phyloP scores from a whole-genome alignment of 1,139 yeast genomes.

The Candida glucosophila region DNA sequence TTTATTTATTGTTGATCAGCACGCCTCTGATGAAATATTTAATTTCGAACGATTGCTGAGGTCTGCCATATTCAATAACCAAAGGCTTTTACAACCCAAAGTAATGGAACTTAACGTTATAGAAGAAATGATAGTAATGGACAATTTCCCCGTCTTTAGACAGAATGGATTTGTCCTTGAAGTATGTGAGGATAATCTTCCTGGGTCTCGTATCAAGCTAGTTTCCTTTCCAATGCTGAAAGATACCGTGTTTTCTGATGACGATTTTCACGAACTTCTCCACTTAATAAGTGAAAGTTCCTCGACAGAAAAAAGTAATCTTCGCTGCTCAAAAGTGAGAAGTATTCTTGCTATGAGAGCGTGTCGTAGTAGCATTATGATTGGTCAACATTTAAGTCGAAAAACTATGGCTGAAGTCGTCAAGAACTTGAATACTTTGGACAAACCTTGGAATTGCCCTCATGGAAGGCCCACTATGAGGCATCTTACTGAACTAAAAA shows the following conservation, averaged over 20 bases:
- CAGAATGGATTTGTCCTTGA: conserved; percentile 69
- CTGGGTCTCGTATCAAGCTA: conserved; percentile 52
- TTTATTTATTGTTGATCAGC: conserved; percentile 87
- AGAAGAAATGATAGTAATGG: conserved; percentile 66
- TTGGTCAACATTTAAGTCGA: conserved; percentile 60
- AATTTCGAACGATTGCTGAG: conserved; percentile 66
- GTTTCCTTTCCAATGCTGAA: conserved; percentile 68
- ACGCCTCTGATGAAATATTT: conserved; percentile 92
- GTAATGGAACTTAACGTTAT: conserved; percentile 59
- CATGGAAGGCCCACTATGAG: conserved; percentile 98
- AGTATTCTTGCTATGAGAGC: conserved; percentile 91
- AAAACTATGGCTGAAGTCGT: conserved; percentile 64
- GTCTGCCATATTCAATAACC: conserved; percentile 32
- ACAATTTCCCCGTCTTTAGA: conserved; percentile 46
- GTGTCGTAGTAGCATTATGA: conserved; percentile 88
- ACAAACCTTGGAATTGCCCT: conserved; percentile 98
- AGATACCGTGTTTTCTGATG: conserved; percentile 50
- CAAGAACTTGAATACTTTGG: conserved; percentile 55
- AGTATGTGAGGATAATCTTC: conserved; percentile 35
- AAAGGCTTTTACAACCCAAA: conserved; percentile 64
- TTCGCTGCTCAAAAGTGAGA: conserved; percentile 71
- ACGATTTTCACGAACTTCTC: conserved; percentile 72
- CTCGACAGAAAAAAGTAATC: conserved; percentile 21
- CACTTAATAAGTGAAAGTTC: conserved; percentile 37
- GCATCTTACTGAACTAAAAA: conserved; percentile 59